These are phyloP conservation scores for Fusarium sp. DNA, from an alignment of 2,329 filamentous ascomycete species.

Conservation along the genomic window DNA sequence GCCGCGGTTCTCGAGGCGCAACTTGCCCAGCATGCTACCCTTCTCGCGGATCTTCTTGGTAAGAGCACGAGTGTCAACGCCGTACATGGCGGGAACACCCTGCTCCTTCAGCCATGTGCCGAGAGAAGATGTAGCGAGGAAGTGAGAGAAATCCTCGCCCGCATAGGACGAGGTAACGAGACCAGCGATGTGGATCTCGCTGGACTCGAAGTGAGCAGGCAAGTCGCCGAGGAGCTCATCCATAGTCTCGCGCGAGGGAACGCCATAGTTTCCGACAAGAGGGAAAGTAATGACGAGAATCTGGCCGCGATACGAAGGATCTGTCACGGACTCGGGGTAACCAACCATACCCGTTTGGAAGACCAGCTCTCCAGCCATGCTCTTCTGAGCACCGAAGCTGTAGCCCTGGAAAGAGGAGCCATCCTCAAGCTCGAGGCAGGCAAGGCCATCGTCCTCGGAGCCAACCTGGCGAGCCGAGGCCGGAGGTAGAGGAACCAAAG, in stretches of 20 bases:
- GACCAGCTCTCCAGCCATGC: constrained; percentile 94
- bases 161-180: constrained; percentile 92
- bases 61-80: constrained; percentile 91
- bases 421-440: constrained; percentile 94
- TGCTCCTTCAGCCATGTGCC: constrained; percentile 98
- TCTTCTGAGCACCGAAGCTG: constrained; percentile 96
- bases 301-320: constrained; percentile 90
- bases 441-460: constrained; percentile 69
- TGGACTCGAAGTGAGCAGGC: constrained; percentile 93
- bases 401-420: constrained; percentile 91
- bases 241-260: constrained; percentile 86
- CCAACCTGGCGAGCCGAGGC: constrained; percentile 71
- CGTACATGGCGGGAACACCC: constrained; percentile 92
- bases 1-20: constrained; percentile 76
- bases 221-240: constrained; percentile 88
- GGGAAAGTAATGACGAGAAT: constrained; percentile 98
- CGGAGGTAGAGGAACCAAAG: constrained; percentile 61
- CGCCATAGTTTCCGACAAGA: constrained; percentile 96
- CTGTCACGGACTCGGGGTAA: constrained; percentile 93
- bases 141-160: constrained; percentile 95
- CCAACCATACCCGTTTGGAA: constrained; percentile 99
- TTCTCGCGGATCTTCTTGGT: constrained; percentile 95
- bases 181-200: constrained; percentile 92
- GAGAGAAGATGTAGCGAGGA: constrained; percentile 89
- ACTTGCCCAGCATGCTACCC: constrained; percentile 94